Conservation (phyloP, 345 rosid species). For the Camelina neglecta region DNA sequence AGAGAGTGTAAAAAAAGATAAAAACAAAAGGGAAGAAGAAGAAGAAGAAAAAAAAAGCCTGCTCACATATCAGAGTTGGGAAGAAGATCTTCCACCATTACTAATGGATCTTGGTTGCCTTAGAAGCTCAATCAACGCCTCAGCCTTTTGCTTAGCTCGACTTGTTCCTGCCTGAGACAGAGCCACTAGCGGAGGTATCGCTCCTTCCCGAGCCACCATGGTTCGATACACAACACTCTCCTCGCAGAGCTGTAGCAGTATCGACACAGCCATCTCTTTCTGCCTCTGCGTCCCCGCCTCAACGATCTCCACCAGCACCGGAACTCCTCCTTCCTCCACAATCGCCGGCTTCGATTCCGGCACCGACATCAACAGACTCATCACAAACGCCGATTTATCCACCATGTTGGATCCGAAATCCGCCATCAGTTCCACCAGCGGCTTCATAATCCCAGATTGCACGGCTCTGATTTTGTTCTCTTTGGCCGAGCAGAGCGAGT, state of each 20-base stretch:
- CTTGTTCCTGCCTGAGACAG: conserved; percentile 80
- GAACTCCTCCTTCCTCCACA: conserved; percentile 90
- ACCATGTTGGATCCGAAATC: conserved; percentile 96
- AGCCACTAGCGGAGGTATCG: conserved; percentile 89
- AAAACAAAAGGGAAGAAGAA: background rate
- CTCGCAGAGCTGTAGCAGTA: conserved; percentile 74
- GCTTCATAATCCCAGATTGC: conserved; percentile 79
- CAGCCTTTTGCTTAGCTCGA: conserved; percentile 93
- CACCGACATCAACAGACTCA: conserved; percentile 58
- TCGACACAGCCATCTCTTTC: conserved; percentile 81
- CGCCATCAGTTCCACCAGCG: conserved; percentile 90
- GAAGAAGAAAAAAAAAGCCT: background rate
- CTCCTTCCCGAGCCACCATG: conserved; percentile 92
- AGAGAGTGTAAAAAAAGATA: background rate
- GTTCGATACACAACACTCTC: conserved; percentile 64
- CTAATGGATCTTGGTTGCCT: conserved; percentile 91
- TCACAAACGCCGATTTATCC: conserved; percentile 86
- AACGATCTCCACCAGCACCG: conserved; percentile 86
- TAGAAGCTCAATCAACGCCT: conserved; percentile 70
- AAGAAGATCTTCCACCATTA: conserved; percentile 57
- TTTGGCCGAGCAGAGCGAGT: conserved; percentile 73
- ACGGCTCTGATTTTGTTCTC: conserved; percentile 90
- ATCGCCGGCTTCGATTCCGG: conserved; percentile 72
- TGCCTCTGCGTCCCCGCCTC: conserved; percentile 89
- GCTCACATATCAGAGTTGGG: conserved; percentile 48